Evolutionary conservation across 1,139 yeast genomes (phyloP).

Genomic region (Suhomyces maxii): DNA sequence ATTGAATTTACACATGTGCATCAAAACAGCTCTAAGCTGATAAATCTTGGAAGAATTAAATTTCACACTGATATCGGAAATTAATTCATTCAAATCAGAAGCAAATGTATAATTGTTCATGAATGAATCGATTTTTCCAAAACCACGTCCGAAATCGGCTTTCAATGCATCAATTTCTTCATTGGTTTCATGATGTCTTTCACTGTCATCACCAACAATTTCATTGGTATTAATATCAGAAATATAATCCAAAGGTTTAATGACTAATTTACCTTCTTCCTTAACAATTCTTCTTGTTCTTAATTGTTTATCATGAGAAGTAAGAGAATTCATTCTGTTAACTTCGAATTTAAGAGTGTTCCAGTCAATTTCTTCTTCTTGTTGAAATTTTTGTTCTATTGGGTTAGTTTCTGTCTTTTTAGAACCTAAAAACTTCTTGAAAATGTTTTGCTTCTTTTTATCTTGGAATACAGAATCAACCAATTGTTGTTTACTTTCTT

Average conservation of each 20-base stretch:
- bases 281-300: constrained; percentile 71
- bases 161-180: constrained; percentile 18
- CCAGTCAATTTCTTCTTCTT: constrained; percentile 42
- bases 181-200: constrained; percentile 15
- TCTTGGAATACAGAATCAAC: constrained; percentile 48
- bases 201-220: constrained; percentile 23
- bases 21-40: constrained; percentile 40
- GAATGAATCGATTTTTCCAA: constrained; percentile 34
- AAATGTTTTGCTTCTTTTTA: constrained; percentile 50
- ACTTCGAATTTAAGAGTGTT: constrained; percentile 52
- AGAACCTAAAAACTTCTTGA: constrained; percentile 51
- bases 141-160: constrained; percentile 8
- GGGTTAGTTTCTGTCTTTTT: constrained; percentile 25
- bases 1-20: constrained; percentile 42
- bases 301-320: constrained; percentile 65
- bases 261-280: constrained; percentile 60
- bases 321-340: constrained; percentile 73
- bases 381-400: constrained; percentile 37
- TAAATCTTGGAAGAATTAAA: constrained; percentile 35
- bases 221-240: constrained; percentile 52
- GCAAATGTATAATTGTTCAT: constrained; percentile 29
- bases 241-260: constrained; percentile 68
- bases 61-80: constrained; percentile 47
- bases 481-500: constrained; percentile 28
- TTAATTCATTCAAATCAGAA: constrained; percentile 44